Evolutionary conservation across 306 rosid genomes (phyloP).

Genomic region (Corylus avellana): DNA sequence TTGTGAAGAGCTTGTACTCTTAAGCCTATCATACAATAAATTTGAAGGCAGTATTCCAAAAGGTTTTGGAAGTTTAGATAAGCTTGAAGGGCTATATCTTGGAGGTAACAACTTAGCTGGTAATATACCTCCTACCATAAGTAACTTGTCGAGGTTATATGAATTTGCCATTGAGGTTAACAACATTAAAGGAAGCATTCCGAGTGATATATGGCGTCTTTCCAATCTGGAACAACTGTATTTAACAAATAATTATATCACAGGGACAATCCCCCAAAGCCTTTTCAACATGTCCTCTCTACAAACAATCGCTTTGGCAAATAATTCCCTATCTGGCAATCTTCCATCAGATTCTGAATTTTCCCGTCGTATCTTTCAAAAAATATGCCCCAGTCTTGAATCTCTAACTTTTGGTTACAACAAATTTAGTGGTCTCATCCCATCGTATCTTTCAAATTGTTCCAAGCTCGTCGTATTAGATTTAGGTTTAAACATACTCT

Average conservation of each 20-base stretch:
- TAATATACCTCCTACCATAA: neutral
- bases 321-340: neutral
- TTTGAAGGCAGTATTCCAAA: neutral
- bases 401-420: neutral
- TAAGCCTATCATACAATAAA: neutral
- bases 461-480: neutral
- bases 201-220: neutral
- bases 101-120: neutral
- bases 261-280: neutral
- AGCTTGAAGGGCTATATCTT: neutral
- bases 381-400: neutral
- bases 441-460: neutral
- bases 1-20: neutral
- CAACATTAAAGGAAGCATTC: neutral
- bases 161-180: fast-evolving
- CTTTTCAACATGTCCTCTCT: neutral
- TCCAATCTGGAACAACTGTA: neutral
- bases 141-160: neutral
- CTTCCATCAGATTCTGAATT: neutral
- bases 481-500: neutral
- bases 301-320: fast-evolving
- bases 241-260: neutral
- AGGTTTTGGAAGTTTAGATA: neutral
- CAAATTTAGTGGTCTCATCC: neutral
- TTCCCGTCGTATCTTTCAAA: too few species aligned